Evolutionary conservation across 345 rosid genomes (phyloP).

Genomic region (Nephelium lappaceum): DNA sequence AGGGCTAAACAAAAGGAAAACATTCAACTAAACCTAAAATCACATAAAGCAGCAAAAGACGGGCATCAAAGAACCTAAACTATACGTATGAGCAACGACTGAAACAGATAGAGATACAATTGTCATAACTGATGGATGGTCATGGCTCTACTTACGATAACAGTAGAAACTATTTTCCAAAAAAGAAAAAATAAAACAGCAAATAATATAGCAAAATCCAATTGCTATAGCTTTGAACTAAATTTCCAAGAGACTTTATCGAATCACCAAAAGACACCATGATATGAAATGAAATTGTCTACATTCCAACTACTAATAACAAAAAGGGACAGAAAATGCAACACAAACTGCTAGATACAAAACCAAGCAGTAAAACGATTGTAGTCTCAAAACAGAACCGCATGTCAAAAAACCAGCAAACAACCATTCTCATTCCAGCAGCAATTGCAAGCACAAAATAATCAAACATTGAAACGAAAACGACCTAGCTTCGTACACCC

Average conservation of each 20-base stretch:
- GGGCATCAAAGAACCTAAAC: constrained; percentile 5
- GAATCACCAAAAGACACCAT: too few relatives aligned
- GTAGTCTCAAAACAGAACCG: neutral
- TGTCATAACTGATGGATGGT: neutral
- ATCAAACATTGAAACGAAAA: neutral
- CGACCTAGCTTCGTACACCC: neutral
- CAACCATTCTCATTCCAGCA: constrained; percentile 2
- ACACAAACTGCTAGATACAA: neutral
- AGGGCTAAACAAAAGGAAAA: constrained; percentile 6
- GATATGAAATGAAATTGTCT: neutral
- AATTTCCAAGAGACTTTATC: neutral
- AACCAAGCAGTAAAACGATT: neutral
- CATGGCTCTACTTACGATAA: neutral
- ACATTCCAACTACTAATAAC: neutral
- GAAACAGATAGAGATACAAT: constrained; percentile 15
- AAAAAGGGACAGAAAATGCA: neutral
- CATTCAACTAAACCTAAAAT: constrained; percentile 12
- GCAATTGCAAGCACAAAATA: neutral
- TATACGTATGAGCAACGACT: constrained; percentile 6
- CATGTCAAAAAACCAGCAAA: neutral
- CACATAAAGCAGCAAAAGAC: constrained; percentile 1
- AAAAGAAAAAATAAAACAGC: neutral
- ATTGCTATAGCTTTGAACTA: neutral
- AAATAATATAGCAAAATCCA: neutral
- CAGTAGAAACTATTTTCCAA: neutral